A percentile compares a stretch with the other conserved stretches of the same genome.
Conservation (phyloP, 768 basidiomycete species). For the Xerocomus brunneocitrinus region DNA sequence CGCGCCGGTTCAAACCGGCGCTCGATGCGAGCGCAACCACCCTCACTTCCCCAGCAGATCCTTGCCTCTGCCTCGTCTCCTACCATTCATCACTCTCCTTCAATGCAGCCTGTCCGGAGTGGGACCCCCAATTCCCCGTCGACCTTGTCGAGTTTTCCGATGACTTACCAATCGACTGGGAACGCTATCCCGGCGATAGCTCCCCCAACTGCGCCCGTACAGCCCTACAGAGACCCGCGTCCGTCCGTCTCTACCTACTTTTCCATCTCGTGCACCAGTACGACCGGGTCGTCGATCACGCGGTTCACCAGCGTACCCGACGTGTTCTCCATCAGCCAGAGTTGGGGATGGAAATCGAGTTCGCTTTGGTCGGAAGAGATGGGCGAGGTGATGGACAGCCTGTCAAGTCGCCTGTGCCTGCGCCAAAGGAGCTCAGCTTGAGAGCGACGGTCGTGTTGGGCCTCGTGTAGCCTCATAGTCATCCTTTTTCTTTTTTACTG, state of each 20-base stretch:
- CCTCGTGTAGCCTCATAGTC: conserved; percentile 46
- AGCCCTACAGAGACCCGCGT: conserved; percentile 76
- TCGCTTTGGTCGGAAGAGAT: conserved; percentile 51
- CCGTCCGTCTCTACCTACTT: conserved; percentile 75
- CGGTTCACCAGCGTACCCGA: conserved; percentile 85
- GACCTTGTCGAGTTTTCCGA: conserved; percentile 12
- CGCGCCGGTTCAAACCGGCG: conserved; percentile 38
- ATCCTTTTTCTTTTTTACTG: neutral
- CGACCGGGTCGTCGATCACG: conserved; percentile 79
- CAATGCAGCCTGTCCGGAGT: conserved; percentile 43
- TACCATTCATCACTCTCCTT: conserved; percentile 40
- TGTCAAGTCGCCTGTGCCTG: conserved; percentile 29
- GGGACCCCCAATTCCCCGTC: conserved; percentile 38
- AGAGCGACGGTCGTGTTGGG: conserved; percentile 80
- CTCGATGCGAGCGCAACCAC: conserved; percentile 21
- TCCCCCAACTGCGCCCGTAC: conserved; percentile 45
- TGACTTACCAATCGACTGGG: conserved; percentile 20
- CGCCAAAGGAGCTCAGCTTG: conserved; percentile 51
- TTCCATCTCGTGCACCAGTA: conserved; percentile 70
- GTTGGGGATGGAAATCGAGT: conserved; percentile 30
- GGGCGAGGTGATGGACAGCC: conserved; percentile 34
- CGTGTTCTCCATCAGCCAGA: conserved; percentile 65
- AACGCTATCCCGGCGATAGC: conserved; percentile 36
- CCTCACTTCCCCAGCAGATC: conserved; percentile 21
- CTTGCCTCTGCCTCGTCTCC: conserved; percentile 16